A percentile compares a stretch with the other conserved stretches of the same genome.
These are phyloP conservation scores for Botrytis pseudocinerea DNA, from an alignment of 2,329 filamentous ascomycete species.

Conservation along the genomic window DNA sequence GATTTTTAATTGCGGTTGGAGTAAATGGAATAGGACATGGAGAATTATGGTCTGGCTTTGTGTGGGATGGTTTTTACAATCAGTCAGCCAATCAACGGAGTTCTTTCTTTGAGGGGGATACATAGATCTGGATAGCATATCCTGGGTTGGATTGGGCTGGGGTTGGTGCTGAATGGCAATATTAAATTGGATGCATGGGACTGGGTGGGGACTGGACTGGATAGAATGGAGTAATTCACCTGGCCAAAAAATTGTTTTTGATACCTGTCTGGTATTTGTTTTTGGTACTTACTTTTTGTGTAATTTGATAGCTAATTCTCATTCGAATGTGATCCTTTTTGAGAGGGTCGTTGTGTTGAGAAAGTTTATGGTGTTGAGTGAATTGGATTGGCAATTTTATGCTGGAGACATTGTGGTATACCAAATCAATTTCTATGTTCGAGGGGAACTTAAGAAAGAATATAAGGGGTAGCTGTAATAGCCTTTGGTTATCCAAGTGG, in stretches of 20 bases:
- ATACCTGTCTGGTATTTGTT: conserved; percentile 4
- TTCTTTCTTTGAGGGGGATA: not conserved
- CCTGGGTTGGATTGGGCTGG: not conserved
- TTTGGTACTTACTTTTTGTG: not conserved
- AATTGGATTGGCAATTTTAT: not conserved
- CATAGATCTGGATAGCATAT: not conserved
- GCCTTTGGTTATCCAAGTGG: not conserved
- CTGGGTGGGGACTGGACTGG: not conserved
- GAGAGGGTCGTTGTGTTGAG: not conserved
- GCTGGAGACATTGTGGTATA: not conserved
- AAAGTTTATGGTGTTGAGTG: no score
- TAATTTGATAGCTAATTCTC: not conserved
- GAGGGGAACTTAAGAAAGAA: not conserved
- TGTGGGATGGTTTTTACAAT: not conserved
- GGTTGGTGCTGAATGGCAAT: not conserved
- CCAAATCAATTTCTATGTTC: not conserved
- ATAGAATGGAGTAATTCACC: not conserved
- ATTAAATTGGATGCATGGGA: not conserved
- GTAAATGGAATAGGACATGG: not conserved
- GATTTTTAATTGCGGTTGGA: conserved; percentile 27
- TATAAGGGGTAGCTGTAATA: not conserved
- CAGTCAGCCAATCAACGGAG: not conserved
- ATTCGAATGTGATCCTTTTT: not conserved
- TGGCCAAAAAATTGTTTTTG: not conserved
- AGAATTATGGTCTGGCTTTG: not conserved